Evolutionary conservation across 768 basidiomycete genomes (phyloP).

Genomic region (Boletus rubescentipes): DNA sequence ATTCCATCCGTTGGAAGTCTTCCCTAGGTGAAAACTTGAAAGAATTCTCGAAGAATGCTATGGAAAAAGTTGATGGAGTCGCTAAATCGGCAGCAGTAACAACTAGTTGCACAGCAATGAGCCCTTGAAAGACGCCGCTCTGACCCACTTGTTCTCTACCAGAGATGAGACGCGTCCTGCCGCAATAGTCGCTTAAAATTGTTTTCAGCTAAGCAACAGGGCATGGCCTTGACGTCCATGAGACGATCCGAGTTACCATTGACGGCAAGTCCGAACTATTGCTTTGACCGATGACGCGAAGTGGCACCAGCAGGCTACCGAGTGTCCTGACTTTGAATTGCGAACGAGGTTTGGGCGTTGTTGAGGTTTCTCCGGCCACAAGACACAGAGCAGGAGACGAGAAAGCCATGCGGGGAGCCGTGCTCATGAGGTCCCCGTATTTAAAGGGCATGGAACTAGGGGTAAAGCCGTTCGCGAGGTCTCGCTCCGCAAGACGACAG

Average conservation of each 20-base stretch:
- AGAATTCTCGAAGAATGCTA: constrained; percentile 11
- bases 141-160: constrained; percentile 15
- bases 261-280: constrained; percentile 15
- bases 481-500: constrained; percentile 19
- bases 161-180: constrained; percentile 5
- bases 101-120: constrained; percentile 15
- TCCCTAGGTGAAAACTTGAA: constrained; percentile 3
- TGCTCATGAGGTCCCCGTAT: constrained; percentile 19
- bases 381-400: constrained; percentile 23
- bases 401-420: constrained; percentile 22
- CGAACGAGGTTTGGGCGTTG: constrained; percentile 31
- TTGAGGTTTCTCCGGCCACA: constrained; percentile 21
- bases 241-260: constrained; percentile 15
- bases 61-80: constrained; percentile 7
- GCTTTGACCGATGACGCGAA: constrained; percentile 12
- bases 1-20: constrained; percentile 18
- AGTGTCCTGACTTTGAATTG: constrained; percentile 28
- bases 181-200: constrained; percentile 18
- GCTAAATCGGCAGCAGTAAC: constrained; percentile 10
- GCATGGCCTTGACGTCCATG: constrained; percentile 12
- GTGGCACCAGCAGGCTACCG: constrained; percentile 17
- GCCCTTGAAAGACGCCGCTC: constrained; percentile 16
- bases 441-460: constrained; percentile 27
- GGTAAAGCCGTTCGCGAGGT: constrained; percentile 17
- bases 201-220: constrained; percentile 16